phyloP scores from a whole-genome alignment of 208 protist species.

The Wallacemonas sp. region DNA sequence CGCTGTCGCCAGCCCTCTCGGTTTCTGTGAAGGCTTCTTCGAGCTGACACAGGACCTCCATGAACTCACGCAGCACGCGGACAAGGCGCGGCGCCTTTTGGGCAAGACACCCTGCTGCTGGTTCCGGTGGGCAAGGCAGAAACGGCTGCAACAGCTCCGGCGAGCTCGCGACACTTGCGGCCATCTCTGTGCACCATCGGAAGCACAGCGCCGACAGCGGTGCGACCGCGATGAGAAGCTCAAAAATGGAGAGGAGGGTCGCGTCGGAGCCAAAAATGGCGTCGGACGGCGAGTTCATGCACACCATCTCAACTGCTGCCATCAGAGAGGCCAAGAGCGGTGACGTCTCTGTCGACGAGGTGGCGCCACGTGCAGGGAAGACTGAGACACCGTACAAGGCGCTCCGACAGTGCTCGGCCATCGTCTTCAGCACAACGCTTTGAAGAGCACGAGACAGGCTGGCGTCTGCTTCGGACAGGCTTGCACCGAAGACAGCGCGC shows the following conservation, averaged over 20 bases:
- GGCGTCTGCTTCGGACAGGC: no score
- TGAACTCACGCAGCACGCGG: background rate
- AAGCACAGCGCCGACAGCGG: conserved; percentile 48
- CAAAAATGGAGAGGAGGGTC: conserved; percentile 36
- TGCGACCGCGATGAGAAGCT: conserved; percentile 27
- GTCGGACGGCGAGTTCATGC: conserved; percentile 35
- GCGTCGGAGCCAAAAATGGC: conserved; percentile 47
- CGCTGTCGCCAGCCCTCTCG: background rate
- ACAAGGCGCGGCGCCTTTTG: background rate
- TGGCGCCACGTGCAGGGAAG: background rate
- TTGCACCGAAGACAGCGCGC: background rate
- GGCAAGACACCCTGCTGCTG: background rate
- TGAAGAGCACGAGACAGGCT: background rate
- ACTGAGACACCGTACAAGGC: conserved; percentile 12
- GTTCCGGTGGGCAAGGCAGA: background rate
- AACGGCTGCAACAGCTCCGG: background rate
- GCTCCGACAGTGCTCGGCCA: conserved; percentile 14
- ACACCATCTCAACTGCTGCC: conserved; percentile 31
- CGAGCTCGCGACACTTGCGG: conserved; percentile 21
- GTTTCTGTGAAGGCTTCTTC: background rate
- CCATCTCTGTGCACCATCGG: conserved; percentile 31
- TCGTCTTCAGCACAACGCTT: background rate
- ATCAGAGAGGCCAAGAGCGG: background rate
- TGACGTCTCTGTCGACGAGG: background rate
- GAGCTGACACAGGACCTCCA: conserved; percentile 18